Base-by-base conservation (phyloP, 1,284 basidiomycete species). In the Phaffia rhodozyma region DNA sequence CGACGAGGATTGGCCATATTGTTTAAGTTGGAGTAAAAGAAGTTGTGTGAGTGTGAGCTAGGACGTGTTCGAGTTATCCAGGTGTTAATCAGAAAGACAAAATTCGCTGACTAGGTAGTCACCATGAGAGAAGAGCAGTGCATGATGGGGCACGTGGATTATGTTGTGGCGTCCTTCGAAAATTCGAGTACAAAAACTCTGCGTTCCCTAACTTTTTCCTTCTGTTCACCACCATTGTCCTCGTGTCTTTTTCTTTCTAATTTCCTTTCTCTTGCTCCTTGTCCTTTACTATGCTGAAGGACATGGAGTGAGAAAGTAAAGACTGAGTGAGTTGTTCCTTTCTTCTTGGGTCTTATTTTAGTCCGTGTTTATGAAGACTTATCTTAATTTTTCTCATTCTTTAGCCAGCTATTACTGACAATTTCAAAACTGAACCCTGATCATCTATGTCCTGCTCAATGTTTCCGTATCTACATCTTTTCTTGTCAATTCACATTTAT, bases 1-100 rank as follows among this genome's bases (percentile, higher is more conserved):
- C 71, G 56, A 75, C 91, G 83, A 69, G 92, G 92, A 75, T 94
- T 96, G 61, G 87, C 90, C 92, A 97, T 96, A 9, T 50, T 70
- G 64, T 2, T 18, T 18, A 30, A 16, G 4, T 38, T 16, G 49
- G 34, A 30, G 13, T 13, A 27, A 27, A 27, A 34, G 50, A 43
- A 16, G 38, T 43, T 43, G 13, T 43, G 38, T 43, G 38, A 11
- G 38, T 43, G 38, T 43, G 38, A 43, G 38, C 38, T 43, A 16
- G 13, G 38, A 43, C 38, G 38, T 43, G 38, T 43, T 43, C 38
- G 5, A 11, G 38, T 16, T 43, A 43, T 11, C 38, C 38, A 43
- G 38, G 38, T 43, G 38, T 43, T 43, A 43, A 43, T 43, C 38
- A 43, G 38, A 43, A 43, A 43, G 38, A 43, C 38, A 43, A 43